phyloP scores from a whole-genome alignment of 78 protist species.

The Dictyostelium intermedium region DNA sequence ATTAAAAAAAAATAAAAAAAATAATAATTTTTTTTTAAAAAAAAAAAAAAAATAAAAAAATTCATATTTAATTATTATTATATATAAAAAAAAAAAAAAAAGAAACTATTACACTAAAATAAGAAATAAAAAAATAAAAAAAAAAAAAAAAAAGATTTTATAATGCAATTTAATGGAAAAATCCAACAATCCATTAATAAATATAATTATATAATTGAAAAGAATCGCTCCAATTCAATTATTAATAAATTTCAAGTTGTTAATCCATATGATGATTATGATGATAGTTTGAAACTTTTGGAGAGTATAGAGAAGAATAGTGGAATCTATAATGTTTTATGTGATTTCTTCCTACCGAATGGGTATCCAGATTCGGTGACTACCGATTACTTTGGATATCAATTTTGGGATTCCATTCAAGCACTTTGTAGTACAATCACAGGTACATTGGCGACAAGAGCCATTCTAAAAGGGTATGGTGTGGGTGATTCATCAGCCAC shows the following conservation, averaged over 20 bases:
- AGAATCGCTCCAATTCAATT: not conserved
- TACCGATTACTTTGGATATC: slow-evolving; percentile 82
- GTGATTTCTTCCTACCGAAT: slow-evolving; percentile 46
- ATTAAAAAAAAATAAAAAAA: not conserved
- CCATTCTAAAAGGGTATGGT: slow-evolving; percentile 79
- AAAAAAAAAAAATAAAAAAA: not conserved
- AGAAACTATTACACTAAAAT: not conserved
- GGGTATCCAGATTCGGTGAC: slow-evolving; percentile 90
- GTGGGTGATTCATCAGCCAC: slow-evolving; percentile 73
- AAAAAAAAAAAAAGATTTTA: not conserved
- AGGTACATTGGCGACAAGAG: slow-evolving; percentile 79
- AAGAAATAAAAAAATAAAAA: too few relatives aligned
- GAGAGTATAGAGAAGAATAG: not conserved
- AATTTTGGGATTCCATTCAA: slow-evolving; percentile 87
- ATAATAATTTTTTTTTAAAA: too few relatives aligned
- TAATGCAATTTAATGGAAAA: not conserved
- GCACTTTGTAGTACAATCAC: slow-evolving; percentile 80
- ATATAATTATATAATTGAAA: not conserved
- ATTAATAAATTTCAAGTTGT: slow-evolving; percentile 3
- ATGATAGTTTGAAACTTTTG: not conserved
- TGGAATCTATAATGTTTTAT: not conserved
- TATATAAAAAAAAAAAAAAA: not conserved
- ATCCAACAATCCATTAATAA: not conserved
- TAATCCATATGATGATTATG: slow-evolving; percentile 9
- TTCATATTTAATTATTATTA: not conserved